Percentiles rank a stretch among this genome's conserved stretches.
Conservation (phyloP, 2,329 filamentous ascomycete species). For the Stachybotrys chlorohalonatus region DNA sequence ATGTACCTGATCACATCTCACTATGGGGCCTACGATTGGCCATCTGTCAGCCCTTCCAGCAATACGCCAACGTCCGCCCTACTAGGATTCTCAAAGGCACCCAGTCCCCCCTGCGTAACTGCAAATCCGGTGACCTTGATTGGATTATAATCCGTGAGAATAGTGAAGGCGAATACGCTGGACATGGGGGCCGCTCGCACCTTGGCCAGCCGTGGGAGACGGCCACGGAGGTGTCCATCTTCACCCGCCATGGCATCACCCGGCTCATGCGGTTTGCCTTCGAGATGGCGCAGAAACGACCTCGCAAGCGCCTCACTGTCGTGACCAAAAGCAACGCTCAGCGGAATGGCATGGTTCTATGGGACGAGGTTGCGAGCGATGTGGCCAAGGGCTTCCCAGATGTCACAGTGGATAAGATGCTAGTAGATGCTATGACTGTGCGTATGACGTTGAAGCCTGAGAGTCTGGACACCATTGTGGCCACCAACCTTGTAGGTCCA, state of each 20-base stretch:
- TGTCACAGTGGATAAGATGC: constrained; percentile 55
- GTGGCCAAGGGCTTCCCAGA: constrained; percentile 50
- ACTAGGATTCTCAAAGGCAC: constrained; percentile 53
- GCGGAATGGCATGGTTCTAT: constrained; percentile 58
- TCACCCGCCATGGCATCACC: constrained; percentile 49
- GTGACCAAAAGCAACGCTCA: constrained; percentile 60
- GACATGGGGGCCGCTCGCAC: constrained; percentile 55
- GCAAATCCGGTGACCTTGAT: constrained; percentile 45
- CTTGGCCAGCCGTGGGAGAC: constrained; percentile 48
- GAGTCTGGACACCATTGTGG: constrained; percentile 53
- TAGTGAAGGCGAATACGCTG: constrained; percentile 57
- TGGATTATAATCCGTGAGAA: constrained; percentile 62
- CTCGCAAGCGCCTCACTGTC: constrained; percentile 49
- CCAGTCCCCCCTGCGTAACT: constrained; percentile 43
- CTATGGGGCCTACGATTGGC: constrained; percentile 56
- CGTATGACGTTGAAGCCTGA: constrained; percentile 54
- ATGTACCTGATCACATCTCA: constrained; percentile 57
- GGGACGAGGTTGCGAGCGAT: constrained; percentile 51
- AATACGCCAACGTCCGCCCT: constrained; percentile 58
- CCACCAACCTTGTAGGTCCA: constrained; percentile 40
- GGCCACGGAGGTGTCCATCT: constrained; percentile 54
- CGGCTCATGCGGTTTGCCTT: constrained; percentile 56
- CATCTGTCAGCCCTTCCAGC: constrained; percentile 55
- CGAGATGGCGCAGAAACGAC: constrained; percentile 46
- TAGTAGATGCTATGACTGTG: constrained; percentile 59